phyloP scores from a whole-genome alignment of 805 yeast genomes.

The Schwanniomyces yamadae region DNA sequence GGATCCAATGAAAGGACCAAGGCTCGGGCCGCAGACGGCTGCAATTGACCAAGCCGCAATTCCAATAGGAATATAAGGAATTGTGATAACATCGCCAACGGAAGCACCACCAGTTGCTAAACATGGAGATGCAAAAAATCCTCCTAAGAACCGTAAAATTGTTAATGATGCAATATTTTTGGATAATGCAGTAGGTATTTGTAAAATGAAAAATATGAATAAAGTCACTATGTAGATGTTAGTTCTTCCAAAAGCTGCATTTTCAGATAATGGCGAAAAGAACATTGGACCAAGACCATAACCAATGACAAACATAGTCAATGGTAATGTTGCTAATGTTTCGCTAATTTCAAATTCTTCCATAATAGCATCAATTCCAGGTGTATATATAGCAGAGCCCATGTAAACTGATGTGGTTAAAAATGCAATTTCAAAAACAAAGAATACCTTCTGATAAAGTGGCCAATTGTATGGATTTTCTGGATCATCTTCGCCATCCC shows the following conservation, averaged over 20 bases:
- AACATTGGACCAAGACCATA: constrained; percentile 59
- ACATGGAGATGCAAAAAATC: constrained; percentile 52
- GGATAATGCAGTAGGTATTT: constrained; percentile 51
- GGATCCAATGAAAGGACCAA: constrained; percentile 55
- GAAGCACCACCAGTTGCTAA: constrained; percentile 56
- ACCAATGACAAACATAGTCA: constrained; percentile 52
- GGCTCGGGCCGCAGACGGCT: constrained; percentile 40
- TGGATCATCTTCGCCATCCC: constrained; percentile 43
- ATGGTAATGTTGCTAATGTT: constrained; percentile 38
- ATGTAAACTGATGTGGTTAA: constrained; percentile 49
- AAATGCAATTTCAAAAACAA: constrained; percentile 35
- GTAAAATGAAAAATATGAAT: constrained; percentile 45
- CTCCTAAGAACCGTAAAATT: constrained; percentile 49
- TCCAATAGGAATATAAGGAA: constrained; percentile 41
- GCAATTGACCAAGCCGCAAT: constrained; percentile 51
- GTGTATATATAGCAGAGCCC: constrained; percentile 52
- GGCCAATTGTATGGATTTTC: constrained; percentile 57
- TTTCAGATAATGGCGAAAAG: constrained; percentile 55
- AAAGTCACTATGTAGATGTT: constrained; percentile 44
- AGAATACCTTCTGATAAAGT: constrained; percentile 27
- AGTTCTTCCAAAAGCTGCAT: constrained; percentile 48
- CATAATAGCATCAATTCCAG: constrained; percentile 43
- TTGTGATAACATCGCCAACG: constrained; percentile 43
- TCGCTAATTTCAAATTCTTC: constrained; percentile 41
- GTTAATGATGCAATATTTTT: constrained; percentile 46